Evolutionary conservation across 2,329 filamentous ascomycete genomes (phyloP), one percentile per base, ranked within the genome.

Genomic region (Fusarium penzigii): DNA sequence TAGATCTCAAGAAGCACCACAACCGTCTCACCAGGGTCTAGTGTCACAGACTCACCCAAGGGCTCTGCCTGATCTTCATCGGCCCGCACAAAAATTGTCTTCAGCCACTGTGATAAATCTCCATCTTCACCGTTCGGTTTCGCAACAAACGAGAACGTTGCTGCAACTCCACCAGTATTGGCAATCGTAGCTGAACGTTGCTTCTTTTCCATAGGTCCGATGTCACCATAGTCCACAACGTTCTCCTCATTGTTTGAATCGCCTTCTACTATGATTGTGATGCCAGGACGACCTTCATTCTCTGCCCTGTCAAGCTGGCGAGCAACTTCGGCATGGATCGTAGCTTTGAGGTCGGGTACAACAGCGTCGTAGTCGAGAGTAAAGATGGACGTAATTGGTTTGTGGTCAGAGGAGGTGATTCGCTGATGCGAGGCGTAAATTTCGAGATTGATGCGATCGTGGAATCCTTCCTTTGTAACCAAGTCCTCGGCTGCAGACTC

Each of bases 391-490:
- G 87, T 84, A 2, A 99, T 75, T 0, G 94, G 95, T 69, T 99
- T 99, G 72, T 99, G 94, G 64, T 99, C 94, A 0, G 93, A 97
- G 1, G 93, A 96, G 14, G 90, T 82, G 20, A 99, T 87, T 16
- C 89, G 82, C 70, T 97, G 94, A 65, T 97, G 90, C 1, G 92
- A 93, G 0, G 86, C 85, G 68, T 99, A 99, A 52, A 89, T 72
- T 49, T 85, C 81, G 34, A 85, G 72, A 25, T 70, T 70, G 57
- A 87, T 79, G 49, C 74, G 73, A 57, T 86, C 83, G 3, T 71
- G 61, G 49, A 78, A 81, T 0, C 82, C 83, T 20, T 85, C 83
- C 55, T 82, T 84, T 0, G 83, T 85, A 3, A 78, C 65, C 1
- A 83, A 76, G 5, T 78, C 71, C 16, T 81, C 78, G 1, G 72